phyloP scores from a whole-genome alignment of 2,329 filamentous ascomycete genomes.

The Falciphora oryzae region DNA sequence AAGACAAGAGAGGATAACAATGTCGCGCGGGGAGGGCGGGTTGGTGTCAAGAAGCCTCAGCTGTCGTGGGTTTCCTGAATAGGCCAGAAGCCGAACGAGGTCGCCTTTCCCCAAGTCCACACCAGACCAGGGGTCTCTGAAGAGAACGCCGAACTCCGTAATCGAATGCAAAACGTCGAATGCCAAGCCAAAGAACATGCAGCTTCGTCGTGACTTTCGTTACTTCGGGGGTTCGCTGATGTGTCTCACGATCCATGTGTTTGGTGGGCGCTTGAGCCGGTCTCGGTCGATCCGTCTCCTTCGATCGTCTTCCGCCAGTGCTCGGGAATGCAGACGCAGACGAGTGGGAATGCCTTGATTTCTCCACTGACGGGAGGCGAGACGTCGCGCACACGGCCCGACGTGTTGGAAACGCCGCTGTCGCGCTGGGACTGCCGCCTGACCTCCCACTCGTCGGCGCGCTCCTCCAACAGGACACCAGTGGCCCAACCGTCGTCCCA shows the following conservation, averaged over 20 bases:
- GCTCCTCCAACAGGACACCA: slow-evolving; percentile 74
- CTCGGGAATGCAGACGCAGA: slow-evolving; percentile 91
- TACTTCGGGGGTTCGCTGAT: slow-evolving; percentile 18
- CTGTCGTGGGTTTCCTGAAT: background rate
- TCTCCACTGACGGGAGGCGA: slow-evolving; percentile 68
- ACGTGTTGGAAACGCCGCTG: slow-evolving; percentile 85
- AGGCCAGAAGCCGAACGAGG: background rate
- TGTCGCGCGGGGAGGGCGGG: slow-evolving; percentile 12
- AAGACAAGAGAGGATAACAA: slow-evolving; percentile 13
- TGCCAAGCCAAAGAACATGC: slow-evolving; percentile 19
- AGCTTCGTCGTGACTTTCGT: slow-evolving; percentile 25
- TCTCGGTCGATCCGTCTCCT: slow-evolving; percentile 69
- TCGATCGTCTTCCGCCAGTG: slow-evolving; percentile 98
- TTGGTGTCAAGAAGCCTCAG: background rate
- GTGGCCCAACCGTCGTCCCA: slow-evolving; percentile 99
- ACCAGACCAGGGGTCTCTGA: background rate
- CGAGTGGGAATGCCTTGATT: slow-evolving; percentile 95
- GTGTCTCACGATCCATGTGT: slow-evolving; percentile 20
- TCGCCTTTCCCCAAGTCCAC: background rate
- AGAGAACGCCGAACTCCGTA: slow-evolving; percentile 22
- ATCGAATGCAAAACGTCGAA: slow-evolving; percentile 21
- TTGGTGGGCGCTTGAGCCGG: slow-evolving; percentile 41
- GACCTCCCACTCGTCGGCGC: slow-evolving; percentile 83
- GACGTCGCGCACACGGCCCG: slow-evolving; percentile 49
- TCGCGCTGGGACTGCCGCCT: slow-evolving; percentile 75